Conservation (phyloP, 2,329 filamentous ascomycete genomes). For the Trichoderma sp. region DNA sequence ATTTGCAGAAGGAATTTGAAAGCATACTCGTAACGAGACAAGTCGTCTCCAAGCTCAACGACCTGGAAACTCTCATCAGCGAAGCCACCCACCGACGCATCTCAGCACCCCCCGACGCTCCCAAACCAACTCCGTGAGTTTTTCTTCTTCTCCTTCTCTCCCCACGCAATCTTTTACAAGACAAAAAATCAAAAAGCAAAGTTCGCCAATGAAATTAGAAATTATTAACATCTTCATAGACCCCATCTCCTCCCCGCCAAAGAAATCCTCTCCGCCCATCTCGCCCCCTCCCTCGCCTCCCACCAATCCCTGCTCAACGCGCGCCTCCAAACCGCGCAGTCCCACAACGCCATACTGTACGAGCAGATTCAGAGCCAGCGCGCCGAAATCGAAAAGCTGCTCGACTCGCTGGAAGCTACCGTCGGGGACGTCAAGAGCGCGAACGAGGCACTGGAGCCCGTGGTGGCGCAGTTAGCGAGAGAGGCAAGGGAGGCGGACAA, state of each 20-base stretch:
- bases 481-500: slow-evolving; percentile 43
- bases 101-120: slow-evolving; percentile 23
- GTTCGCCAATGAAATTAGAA: background rate
- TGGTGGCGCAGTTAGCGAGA: slow-evolving; percentile 47
- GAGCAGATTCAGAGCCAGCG: slow-evolving; percentile 53
- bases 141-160: background rate
- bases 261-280: slow-evolving; percentile 53
- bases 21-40: slow-evolving; percentile 49
- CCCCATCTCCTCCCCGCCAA: slow-evolving; percentile 56
- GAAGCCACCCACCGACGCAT: slow-evolving; percentile 42
- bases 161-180: background rate
- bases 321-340: slow-evolving; percentile 53
- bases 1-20: slow-evolving; percentile 52
- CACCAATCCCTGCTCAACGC: slow-evolving; percentile 58
- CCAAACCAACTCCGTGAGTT: slow-evolving; percentile 47
- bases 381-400: slow-evolving; percentile 51
- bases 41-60: slow-evolving; percentile 57
- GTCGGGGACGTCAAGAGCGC: slow-evolving; percentile 55
- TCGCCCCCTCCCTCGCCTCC: slow-evolving; percentile 49
- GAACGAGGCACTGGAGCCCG: slow-evolving; percentile 45
- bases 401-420: slow-evolving; percentile 48
- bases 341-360: slow-evolving; percentile 54
- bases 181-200: background rate
- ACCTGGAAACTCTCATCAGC: slow-evolving; percentile 53
- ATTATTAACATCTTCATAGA: slow-evolving; percentile 28